Percentiles rank a stretch among this genome's conserved stretches.
Conservation (phyloP, 345 rosid genomes). For the Psidium friedrichsthalianum region DNA sequence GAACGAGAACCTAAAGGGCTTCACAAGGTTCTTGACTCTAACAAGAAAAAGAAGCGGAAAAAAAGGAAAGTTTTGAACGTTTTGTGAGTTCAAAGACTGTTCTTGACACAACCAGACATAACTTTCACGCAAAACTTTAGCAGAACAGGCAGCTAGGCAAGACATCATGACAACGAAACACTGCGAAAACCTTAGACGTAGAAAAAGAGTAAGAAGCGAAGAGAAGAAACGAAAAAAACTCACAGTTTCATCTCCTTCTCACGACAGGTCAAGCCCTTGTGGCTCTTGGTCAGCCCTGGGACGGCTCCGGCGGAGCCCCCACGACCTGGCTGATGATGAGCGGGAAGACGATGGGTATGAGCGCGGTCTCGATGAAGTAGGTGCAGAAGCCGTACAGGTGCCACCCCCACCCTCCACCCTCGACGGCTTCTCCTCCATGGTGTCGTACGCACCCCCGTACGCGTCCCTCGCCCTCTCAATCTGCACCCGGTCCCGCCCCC, state of each 20-base stretch:
- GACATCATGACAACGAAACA: not conserved
- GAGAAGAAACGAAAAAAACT: not conserved
- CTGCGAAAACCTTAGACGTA: not conserved
- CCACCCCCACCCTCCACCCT: slow-evolving; percentile 41
- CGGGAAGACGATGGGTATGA: slow-evolving; percentile 42
- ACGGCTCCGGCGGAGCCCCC: slow-evolving; percentile 3
- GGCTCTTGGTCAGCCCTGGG: slow-evolving; percentile 11
- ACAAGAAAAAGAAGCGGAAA: not conserved
- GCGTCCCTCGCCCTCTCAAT: slow-evolving; percentile 12
- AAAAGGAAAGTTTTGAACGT: not conserved
- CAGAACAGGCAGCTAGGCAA: not conserved
- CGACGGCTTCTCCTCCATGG: slow-evolving; percentile 17
- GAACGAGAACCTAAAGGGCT: not conserved
- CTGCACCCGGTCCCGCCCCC: slow-evolving; percentile 9
- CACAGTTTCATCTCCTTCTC: slow-evolving; percentile 28
- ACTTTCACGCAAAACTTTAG: not conserved
- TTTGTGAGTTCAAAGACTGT: not conserved
- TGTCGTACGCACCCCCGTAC: not conserved
- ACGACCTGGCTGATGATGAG: slow-evolving; percentile 34
- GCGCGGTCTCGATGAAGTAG: slow-evolving; percentile 27
- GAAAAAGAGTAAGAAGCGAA: not conserved
- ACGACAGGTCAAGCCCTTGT: slow-evolving; percentile 21
- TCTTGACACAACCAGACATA: not conserved
- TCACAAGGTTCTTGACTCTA: not conserved
- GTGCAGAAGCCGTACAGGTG: slow-evolving; percentile 40